Percentiles rank a stretch among this genome's conserved stretches.
Conservation (phyloP, 352 stramenopile species). For the Phytophthora rubi region DNA sequence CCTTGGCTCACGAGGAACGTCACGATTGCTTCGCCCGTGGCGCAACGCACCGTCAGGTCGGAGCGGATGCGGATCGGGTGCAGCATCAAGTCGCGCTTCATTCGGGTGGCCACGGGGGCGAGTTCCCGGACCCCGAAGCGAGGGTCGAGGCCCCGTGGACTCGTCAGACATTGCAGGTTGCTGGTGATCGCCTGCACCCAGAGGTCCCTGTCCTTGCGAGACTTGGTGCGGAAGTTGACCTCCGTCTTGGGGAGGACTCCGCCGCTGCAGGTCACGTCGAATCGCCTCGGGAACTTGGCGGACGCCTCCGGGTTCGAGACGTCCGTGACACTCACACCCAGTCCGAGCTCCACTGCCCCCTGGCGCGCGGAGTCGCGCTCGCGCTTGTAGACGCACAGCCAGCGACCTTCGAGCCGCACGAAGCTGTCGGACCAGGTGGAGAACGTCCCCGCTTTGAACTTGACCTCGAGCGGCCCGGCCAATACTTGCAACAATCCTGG, state of each 20-base stretch:
- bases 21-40: constrained; percentile 74
- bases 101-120: constrained; percentile 55
- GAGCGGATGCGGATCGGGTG: constrained; percentile 74
- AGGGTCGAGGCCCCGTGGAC: constrained; percentile 45
- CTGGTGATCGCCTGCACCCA: constrained; percentile 72
- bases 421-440: constrained; percentile 73
- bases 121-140: constrained; percentile 63
- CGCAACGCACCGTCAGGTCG: constrained; percentile 66
- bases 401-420: constrained; percentile 69
- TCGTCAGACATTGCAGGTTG: constrained; percentile 70
- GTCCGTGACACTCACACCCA: constrained; percentile 72
- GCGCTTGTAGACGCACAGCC: constrained; percentile 76
- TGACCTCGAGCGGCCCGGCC: constrained; percentile 66
- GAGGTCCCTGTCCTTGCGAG: constrained; percentile 76
- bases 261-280: constrained; percentile 78
- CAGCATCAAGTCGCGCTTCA: constrained; percentile 61
- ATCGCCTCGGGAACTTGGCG: constrained; percentile 78
- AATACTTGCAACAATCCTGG: constrained; percentile 55
- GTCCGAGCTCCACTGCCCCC: constrained; percentile 74
- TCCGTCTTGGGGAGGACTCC: constrained; percentile 73
- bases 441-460: constrained; percentile 73
- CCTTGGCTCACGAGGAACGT: constrained; percentile 65
- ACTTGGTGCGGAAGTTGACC: constrained; percentile 79
- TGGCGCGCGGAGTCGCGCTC: constrained; percentile 62
- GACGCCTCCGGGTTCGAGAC: constrained; percentile 55